Percentiles rank a stretch among this genome's conserved stretches.
These are phyloP conservation scores for Lachnellula hyalina DNA, from an alignment of 2,329 filamentous ascomycete species.

Conservation along the genomic window DNA sequence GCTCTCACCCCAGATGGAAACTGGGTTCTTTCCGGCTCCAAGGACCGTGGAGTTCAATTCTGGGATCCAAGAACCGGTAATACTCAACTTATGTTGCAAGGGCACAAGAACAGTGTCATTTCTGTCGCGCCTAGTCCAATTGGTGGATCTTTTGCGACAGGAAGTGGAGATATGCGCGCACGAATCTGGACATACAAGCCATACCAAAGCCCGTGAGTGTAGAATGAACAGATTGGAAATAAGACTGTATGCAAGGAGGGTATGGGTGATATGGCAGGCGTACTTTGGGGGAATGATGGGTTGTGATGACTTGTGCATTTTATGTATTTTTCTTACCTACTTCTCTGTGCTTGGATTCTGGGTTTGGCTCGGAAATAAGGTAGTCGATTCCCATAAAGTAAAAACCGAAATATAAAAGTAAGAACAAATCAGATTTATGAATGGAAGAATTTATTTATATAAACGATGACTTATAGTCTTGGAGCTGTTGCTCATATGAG, in stretches of 20 bases:
- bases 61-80: slow-evolving; percentile 94
- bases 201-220: slow-evolving; percentile 1
- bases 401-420: no score
- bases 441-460: no score
- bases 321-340: background rate
- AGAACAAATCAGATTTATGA: no score
- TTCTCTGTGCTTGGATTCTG: background rate
- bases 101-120: slow-evolving; percentile 98
- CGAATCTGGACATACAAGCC: slow-evolving; percentile 86
- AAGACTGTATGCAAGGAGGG: slow-evolving; percentile 2
- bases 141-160: slow-evolving; percentile 86
- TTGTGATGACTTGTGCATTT: background rate
- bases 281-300: background rate
- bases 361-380: background rate
- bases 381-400: no score
- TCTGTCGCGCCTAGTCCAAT: slow-evolving; percentile 87
- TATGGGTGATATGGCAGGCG: slow-evolving; percentile 3
- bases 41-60: slow-evolving; percentile 96
- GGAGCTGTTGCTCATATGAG: no score
- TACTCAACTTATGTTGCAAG: slow-evolving; percentile 96
- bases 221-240: background rate
- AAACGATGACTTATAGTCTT: no score
- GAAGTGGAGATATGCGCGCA: slow-evolving; percentile 94
- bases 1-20: slow-evolving; percentile 88
- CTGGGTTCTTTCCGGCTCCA: slow-evolving; percentile 96